Base-by-base conservation (phyloP, 768 basidiomycete genomes). In the Cystofilobasidium bisporidii region DNA sequence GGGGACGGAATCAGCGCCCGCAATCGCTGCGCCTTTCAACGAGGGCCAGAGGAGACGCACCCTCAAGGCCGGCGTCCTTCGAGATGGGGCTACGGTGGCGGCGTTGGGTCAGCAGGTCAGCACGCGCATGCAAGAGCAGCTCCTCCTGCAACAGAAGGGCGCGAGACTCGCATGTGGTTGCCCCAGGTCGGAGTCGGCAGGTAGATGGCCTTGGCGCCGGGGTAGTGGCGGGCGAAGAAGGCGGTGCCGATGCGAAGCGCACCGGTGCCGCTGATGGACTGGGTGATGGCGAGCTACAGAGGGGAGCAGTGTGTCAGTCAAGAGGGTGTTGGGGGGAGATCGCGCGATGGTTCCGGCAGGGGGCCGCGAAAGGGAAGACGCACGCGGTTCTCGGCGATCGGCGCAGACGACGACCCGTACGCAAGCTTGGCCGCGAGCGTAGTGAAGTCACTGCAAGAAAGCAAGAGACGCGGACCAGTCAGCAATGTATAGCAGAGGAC, bases 211-310 rank as follows among this genome's bases (percentile, higher is more conserved):
- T 71, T 71, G 1, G 66, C 62, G 18, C 64, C 62, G 48, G 88
- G 88, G 75, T 91, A 93, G 77, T 91, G 89, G 47, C 87, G 86
- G 28, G 85, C 87, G 40, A 98, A 79, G 83, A 99, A 98, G 36
- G 87, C 87, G 71, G 86, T 91, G 60, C 92, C 96, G 77, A 98
- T 89, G 73, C 96, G 85, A 71, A 97, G 87, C 55, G 96, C 96
- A 72, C 96, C 96, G 17, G 96, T 99, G 18, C 96, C 96, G 33
- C 94, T 98, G 77, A 98, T 93, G 64, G 92, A 87, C 78, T 99
- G 96, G 15, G 91, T 87, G 63, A 88, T 82, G 30, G 89, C 84
- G 74, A 93, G 82, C 88, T 93, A 32, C 41, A 15, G 53, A 45
- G 5, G 24, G 33, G 32, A 10, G 32, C 30, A 59, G 32, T 2